phyloP scores from a whole-genome alignment of 129 eudicot genomes.

The Ambrosia artemisiifolia region DNA sequence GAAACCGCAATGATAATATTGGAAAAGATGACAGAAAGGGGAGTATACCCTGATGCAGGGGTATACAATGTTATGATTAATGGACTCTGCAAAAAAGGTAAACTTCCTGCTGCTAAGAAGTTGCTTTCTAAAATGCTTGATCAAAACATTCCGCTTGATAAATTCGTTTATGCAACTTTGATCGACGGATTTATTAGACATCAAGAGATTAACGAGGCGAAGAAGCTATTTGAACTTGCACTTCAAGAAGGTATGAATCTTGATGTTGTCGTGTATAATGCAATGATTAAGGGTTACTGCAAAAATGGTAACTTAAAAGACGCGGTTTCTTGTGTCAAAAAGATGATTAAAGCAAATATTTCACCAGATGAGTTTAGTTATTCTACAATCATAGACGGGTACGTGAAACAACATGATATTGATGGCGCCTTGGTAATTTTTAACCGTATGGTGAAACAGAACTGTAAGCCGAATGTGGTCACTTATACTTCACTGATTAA shows the following conservation, averaged over 20 bases:
- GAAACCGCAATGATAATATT: conserved; percentile 58
- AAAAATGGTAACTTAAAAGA: conserved; percentile 69
- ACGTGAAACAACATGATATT: conserved; percentile 65
- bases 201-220: conserved; percentile 56
- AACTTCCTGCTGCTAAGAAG: conserved; percentile 51
- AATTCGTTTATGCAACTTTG: conserved; percentile 58
- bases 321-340: conserved; percentile 55
- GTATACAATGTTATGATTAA: conserved; percentile 70
- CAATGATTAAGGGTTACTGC: conserved; percentile 79
- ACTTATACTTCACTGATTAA: conserved; percentile 73
- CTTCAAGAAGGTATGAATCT: conserved; percentile 41
- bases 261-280: conserved; percentile 70
- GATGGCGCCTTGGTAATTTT: conserved; percentile 54
- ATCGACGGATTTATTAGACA: conserved; percentile 68
- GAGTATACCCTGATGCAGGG: conserved; percentile 68
- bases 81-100: conserved; percentile 70
- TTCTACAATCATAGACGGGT: conserved; percentile 80
- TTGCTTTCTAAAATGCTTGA: conserved; percentile 71
- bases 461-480: conserved; percentile 65
- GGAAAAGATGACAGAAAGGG: conserved; percentile 67
- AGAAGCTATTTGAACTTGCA: conserved; percentile 53
- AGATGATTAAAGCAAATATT: conserved; percentile 40
- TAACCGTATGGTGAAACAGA: conserved; percentile 50
- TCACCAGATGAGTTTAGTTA: conserved; percentile 71
- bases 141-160: conserved; percentile 55